A percentile compares a stretch with the other conserved stretches of the same genome.
Evolutionary conservation across 306 rosid genomes (phyloP).

Genomic region (Alnus rubra): DNA sequence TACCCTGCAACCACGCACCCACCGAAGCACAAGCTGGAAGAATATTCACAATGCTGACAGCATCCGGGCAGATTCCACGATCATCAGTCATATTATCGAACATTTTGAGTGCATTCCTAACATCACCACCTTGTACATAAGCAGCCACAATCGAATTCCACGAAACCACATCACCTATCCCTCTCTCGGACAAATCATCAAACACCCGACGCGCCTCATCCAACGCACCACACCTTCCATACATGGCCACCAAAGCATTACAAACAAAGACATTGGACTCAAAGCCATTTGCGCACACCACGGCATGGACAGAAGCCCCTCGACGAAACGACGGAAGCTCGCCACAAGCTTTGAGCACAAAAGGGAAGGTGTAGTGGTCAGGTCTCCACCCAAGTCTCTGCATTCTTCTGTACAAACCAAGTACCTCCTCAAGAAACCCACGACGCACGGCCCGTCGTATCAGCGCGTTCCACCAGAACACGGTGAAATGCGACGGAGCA

Average conservation of each 20-base stretch:
- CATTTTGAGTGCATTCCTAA: constrained; percentile 38
- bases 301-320: constrained; percentile 59
- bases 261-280: constrained; percentile 72
- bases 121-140: constrained; percentile 43
- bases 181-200: constrained; percentile 56
- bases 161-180: constrained; percentile 65
- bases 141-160: constrained; percentile 80
- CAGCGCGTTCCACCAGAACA: constrained; percentile 81
- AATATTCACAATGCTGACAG: constrained; percentile 66
- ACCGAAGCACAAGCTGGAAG: constrained; percentile 72
- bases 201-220: constrained; percentile 57
- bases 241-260: constrained; percentile 73
- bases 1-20: constrained; percentile 49
- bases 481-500: constrained; percentile 35
- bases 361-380: constrained; percentile 73
- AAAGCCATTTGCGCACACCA: constrained; percentile 47
- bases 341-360: constrained; percentile 71
- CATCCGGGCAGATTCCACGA: constrained; percentile 43
- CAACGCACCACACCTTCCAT: constrained; percentile 55
- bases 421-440: constrained; percentile 33
- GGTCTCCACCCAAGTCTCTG: constrained; percentile 64
- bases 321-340: constrained; percentile 34
- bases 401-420: constrained; percentile 48
- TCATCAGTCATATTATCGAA: constrained; percentile 47
- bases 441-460: constrained; percentile 51